phyloP scores from a whole-genome alignment of 139 green algal genomes.

The Trebouxia sp. region DNA sequence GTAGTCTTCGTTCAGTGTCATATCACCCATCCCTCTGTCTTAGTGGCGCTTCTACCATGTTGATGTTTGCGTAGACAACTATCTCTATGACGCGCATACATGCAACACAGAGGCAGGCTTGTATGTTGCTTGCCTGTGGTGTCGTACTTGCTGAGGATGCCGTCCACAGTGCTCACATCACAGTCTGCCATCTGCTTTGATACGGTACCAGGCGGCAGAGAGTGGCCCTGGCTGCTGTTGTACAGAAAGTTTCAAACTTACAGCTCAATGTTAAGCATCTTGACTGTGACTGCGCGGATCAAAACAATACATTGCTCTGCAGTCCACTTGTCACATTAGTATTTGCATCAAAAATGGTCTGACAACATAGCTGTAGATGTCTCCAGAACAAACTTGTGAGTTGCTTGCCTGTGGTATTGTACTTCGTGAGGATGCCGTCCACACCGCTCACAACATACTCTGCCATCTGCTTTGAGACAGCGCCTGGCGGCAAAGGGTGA shows the following conservation, averaged over 20 bases:
- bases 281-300: background rate
- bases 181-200: constrained; percentile 2
- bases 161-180: constrained; percentile 41
- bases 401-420: constrained; percentile 45
- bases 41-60: background rate
- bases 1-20: too few relatives aligned
- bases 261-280: too few relatives aligned
- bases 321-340: background rate
- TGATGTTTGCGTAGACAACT: background rate
- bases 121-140: too few relatives aligned
- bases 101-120: too few relatives aligned
- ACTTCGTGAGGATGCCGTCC: constrained; percentile 40
- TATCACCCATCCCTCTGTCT: too few relatives aligned
- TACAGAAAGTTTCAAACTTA: constrained; percentile 65
- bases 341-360: too few relatives aligned
- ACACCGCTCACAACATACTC: constrained; percentile 50
- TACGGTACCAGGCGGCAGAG: constrained; percentile 51
- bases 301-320: constrained; percentile 1
- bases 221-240: constrained; percentile 48
- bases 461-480: background rate
- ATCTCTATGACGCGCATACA: too few relatives aligned
- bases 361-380: too few relatives aligned
- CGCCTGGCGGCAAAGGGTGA: constrained; percentile 56
- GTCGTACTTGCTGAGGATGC: constrained; percentile 48
- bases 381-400: too few relatives aligned